A percentile compares a stretch with the other conserved stretches of the same genome.
These are phyloP conservation scores for Starmerella floricola DNA, from an alignment of 805 yeast species.

Conservation along the genomic window DNA sequence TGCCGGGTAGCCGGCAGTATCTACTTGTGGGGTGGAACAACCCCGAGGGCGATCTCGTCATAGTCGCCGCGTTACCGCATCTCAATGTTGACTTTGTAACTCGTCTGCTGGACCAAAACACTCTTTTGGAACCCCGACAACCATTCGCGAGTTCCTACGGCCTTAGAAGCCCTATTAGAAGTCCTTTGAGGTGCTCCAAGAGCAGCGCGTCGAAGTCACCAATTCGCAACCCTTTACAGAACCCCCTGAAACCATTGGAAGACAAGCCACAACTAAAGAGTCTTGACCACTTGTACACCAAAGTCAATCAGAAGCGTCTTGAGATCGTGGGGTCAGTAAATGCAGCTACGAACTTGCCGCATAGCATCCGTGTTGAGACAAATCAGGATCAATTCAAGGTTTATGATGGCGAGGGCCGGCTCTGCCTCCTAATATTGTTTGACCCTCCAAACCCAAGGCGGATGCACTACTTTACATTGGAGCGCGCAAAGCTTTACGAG, in stretches of 20 bases:
- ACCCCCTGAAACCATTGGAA: too few species aligned
- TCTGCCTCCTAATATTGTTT: slow-evolving; percentile 36
- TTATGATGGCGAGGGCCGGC: neutral
- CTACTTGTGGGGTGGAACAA: slow-evolving; percentile 22
- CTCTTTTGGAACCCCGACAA: slow-evolving; percentile 9
- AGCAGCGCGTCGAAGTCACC: neutral
- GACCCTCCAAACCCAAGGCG: slow-evolving; percentile 58
- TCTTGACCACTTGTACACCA: slow-evolving; percentile 17
- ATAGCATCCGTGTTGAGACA: too few species aligned
- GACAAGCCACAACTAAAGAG: neutral
- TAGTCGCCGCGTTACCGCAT: slow-evolving; percentile 18
- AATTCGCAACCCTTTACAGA: too few species aligned
- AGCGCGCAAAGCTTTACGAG: slow-evolving; percentile 54
- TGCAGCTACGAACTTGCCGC: too few species aligned
- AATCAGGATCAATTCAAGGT: neutral
- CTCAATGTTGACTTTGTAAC: slow-evolving; percentile 13
- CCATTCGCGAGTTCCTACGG: neutral
- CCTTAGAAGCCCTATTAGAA: neutral
- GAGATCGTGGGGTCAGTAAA: slow-evolving; percentile 15
- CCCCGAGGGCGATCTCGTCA: slow-evolving; percentile 16
- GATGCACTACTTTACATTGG: slow-evolving; percentile 64
- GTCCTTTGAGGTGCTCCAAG: neutral
- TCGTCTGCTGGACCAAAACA: slow-evolving; percentile 16
- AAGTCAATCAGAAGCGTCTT: slow-evolving; percentile 13
- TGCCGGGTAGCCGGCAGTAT: neutral